Percentiles rank a stretch among this genome's conserved stretches.
Conservation (phyloP, 2,329 filamentous ascomycete genomes). For the Ophiocordyceps camponoti-floridani region DNA sequence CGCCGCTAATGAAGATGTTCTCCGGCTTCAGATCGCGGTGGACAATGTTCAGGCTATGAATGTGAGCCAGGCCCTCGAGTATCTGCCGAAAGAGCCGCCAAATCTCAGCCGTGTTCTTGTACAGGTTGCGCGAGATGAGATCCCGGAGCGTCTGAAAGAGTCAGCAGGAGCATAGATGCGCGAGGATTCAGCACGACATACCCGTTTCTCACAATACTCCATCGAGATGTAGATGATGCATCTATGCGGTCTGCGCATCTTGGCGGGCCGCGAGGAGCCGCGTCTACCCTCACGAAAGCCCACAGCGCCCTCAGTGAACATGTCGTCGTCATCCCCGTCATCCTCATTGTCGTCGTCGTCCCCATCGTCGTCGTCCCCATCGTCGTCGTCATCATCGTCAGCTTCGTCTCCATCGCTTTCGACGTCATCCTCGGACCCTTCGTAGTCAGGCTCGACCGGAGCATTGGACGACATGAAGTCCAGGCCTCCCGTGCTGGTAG, state of each 20-base stretch:
- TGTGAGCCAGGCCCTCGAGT: slow-evolving; percentile 74
- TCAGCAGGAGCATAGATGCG: not conserved
- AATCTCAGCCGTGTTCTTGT: slow-evolving; percentile 56
- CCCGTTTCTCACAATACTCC: slow-evolving; percentile 91
- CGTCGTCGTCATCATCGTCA: slow-evolving; percentile 36
- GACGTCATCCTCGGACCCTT: slow-evolving; percentile 26
- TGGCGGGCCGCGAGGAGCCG: slow-evolving; percentile 11
- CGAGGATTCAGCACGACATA: slow-evolving; percentile 18
- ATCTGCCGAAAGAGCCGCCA: slow-evolving; percentile 90
- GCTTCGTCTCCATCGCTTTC: slow-evolving; percentile 21
- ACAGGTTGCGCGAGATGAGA: slow-evolving; percentile 60
- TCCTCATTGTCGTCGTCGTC: slow-evolving; percentile 28
- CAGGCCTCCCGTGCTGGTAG: slow-evolving; percentile 58
- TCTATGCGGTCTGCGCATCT: slow-evolving; percentile 34
- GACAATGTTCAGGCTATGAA: slow-evolving; percentile 80
- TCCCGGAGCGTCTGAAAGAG: slow-evolving; percentile 55
- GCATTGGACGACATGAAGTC: slow-evolving; percentile 88
- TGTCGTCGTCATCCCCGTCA: slow-evolving; percentile 15
- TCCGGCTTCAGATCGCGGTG: slow-evolving; percentile 94
- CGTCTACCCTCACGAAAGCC: slow-evolving; percentile 11
- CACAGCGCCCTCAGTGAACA: slow-evolving; percentile 12
- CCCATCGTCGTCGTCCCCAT: slow-evolving; percentile 22
- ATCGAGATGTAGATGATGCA: slow-evolving; percentile 93
- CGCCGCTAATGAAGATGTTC: slow-evolving; percentile 72
- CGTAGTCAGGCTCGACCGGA: slow-evolving; percentile 61